Base-by-base conservation (phyloP, 164 flowering plant genomes). In the Berberis vulgaris region DNA sequence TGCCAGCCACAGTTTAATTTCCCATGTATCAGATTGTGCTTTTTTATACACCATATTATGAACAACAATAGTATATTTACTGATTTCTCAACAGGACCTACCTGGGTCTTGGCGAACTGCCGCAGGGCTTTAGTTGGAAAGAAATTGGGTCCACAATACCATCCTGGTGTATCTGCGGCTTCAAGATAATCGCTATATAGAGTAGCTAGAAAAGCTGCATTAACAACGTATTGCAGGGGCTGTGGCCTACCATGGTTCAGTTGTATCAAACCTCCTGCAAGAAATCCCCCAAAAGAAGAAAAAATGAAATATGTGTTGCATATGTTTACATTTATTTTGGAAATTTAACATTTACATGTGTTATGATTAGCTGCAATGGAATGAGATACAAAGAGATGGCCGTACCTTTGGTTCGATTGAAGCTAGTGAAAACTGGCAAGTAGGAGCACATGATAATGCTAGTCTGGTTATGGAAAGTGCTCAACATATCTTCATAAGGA, bases 161-260 rank as follows among this genome's bases (percentile, higher is more conserved):
- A 93, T 50, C 98, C 98, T n/a, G 98, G 97, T 39, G 98, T 93
- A 69, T 90, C 98, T 6, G 97, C 91, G 66, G 98, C 95, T 11
- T 83, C 94, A 70, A 93, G 91, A 65, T 93, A 93, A 74, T 93
- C 98, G 66, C 87, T 81, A 67, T 67, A 93, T 44, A 91, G 49
- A 4, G 92, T 78, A 61, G 98, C 97, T 65, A 93, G 70, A 84
- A 93, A 93, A 43, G 98, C 98, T 38, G 98, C 96, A 78, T 93
- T 85, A 42, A 83, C 98, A 9, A 82, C 83, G 65, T 88, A 93
- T 54, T 91, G 98, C 64, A 93, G 96, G 53, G 97, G 95, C 77
- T 90, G 98, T 43, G 98, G 97, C 65, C 80, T 76, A 72, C 97
- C 98, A 61, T 93, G 96, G 78, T 86, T 90, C 59, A 93, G 74